Evolutionary conservation across 2,329 filamentous ascomycete species (phyloP).

Genomic region (Fusarium metavorans): DNA sequence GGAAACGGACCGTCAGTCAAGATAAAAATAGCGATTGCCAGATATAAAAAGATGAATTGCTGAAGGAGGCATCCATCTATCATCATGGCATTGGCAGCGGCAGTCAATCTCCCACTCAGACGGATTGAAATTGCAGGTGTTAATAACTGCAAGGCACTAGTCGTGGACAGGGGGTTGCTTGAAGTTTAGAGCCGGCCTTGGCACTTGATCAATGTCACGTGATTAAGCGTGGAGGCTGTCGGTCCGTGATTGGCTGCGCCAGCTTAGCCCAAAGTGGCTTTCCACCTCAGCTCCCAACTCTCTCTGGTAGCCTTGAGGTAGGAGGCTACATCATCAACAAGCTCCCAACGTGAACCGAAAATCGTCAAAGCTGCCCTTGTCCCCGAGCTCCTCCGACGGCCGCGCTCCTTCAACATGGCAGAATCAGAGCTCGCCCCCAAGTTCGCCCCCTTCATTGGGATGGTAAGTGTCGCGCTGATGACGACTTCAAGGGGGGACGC

Average conservation of each 20-base stretch:
- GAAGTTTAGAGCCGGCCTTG: not conserved
- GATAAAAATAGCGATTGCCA: conserved; percentile 1
- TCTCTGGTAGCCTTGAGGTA: conserved; percentile 38
- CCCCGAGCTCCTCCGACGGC: conserved; percentile 33
- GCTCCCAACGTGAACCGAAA: conserved; percentile 38
- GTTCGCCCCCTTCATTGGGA: conserved; percentile 89
- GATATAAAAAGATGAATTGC: not conserved
- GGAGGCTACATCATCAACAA: conserved; percentile 47
- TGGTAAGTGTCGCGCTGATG: conserved; percentile 68
- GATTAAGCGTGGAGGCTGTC: not conserved
- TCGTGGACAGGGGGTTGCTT: not conserved
- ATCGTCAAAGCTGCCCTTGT: conserved; percentile 30
- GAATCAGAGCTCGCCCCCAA: conserved; percentile 74
- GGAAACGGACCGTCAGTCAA: not conserved
- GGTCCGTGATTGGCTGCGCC: conserved; percentile 30
- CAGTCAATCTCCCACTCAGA: not conserved
- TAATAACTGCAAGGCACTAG: not conserved
- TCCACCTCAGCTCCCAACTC: conserved; percentile 39
- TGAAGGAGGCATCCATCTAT: conserved; percentile 2
- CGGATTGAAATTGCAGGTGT: not conserved
- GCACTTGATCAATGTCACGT: conserved; percentile 25
- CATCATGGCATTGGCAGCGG: not conserved
- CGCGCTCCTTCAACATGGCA: conserved; percentile 57
- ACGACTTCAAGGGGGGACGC: conserved; percentile 23
- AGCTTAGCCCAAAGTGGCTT: conserved; percentile 23